phyloP scores from a whole-genome alignment of 768 basidiomycete species.

The Lentinula raphanica region DNA sequence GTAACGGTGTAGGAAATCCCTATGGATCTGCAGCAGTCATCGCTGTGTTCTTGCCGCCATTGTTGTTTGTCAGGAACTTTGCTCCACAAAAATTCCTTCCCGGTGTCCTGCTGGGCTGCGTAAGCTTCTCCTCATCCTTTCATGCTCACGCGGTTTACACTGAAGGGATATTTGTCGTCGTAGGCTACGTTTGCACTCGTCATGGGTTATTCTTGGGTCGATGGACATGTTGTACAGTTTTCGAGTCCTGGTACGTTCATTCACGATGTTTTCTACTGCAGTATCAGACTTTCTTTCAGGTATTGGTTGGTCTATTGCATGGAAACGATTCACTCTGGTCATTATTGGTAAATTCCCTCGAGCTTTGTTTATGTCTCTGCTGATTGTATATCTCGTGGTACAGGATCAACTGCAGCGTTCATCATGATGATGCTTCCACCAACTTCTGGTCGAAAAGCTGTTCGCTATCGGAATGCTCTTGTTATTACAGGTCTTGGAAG shows the following conservation, averaged over 20 bases:
- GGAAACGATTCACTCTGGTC: conserved; percentile 47
- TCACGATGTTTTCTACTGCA: neutral
- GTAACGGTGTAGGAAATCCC: conserved; percentile 42
- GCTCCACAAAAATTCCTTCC: conserved; percentile 34
- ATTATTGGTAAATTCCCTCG: conserved; percentile 34
- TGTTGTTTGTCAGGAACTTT: conserved; percentile 46
- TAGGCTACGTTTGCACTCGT: conserved; percentile 41
- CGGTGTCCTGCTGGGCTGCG: conserved; percentile 31
- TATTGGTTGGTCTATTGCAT: conserved; percentile 47
- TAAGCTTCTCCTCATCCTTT: conserved; percentile 22
- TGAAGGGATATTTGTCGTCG: too few relatives aligned
- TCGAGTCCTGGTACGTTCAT: conserved; percentile 36
- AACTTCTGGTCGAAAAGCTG: conserved; percentile 41
- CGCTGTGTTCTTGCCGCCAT: conserved; percentile 41
- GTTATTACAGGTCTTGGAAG: conserved; percentile 34
- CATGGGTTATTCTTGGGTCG: conserved; percentile 42
- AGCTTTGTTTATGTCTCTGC: neutral
- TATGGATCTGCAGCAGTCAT: conserved; percentile 48
- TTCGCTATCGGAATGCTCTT: conserved; percentile 37
- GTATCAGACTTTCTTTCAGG: neutral
- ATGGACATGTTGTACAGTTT: conserved; percentile 39
- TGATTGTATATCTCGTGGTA: neutral
- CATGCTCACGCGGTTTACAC: too few relatives aligned
- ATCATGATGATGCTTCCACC: conserved; percentile 52
- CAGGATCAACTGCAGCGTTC: conserved; percentile 46